Evolutionary conservation across 257 asterid species (phyloP).

Genomic region (Solanum pinnatisectum): DNA sequence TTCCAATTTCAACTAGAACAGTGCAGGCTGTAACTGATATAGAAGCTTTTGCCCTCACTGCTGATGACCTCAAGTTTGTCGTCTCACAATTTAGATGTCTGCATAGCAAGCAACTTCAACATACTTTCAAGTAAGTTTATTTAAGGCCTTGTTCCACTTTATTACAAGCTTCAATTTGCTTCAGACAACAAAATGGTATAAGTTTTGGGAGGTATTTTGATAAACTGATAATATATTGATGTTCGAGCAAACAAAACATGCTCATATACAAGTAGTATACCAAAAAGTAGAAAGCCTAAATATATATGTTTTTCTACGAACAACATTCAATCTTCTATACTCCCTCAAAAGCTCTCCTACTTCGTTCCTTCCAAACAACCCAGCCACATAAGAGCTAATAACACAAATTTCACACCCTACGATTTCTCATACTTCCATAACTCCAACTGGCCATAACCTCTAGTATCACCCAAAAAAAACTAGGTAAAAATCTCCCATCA

Average conservation of each 20-base stretch:
- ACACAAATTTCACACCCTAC: too few species aligned
- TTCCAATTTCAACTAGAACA: background rate
- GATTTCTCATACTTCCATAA: too few species aligned
- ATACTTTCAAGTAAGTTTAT: background rate
- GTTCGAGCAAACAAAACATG: too few species aligned
- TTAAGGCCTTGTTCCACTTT: background rate
- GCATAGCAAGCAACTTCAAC: background rate
- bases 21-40: background rate
- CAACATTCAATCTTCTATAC: too few species aligned
- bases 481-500: background rate
- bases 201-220: background rate
- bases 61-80: conserved; percentile 2
- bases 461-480: background rate
- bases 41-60: background rate
- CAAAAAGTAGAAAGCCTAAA: too few species aligned
- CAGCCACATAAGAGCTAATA: too few species aligned
- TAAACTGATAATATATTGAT: too few species aligned
- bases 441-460: too few species aligned
- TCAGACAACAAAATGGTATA: background rate
- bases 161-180: background rate
- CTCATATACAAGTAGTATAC: too few species aligned
- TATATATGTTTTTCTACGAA: too few species aligned
- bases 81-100: background rate
- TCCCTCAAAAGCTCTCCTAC: too few species aligned
- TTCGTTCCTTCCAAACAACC: too few species aligned